Evolutionary conservation across 2,329 filamentous ascomycete species (phyloP), one percentile per base, ranked within the genome.

Genomic region (Trichoderma sp.): DNA sequence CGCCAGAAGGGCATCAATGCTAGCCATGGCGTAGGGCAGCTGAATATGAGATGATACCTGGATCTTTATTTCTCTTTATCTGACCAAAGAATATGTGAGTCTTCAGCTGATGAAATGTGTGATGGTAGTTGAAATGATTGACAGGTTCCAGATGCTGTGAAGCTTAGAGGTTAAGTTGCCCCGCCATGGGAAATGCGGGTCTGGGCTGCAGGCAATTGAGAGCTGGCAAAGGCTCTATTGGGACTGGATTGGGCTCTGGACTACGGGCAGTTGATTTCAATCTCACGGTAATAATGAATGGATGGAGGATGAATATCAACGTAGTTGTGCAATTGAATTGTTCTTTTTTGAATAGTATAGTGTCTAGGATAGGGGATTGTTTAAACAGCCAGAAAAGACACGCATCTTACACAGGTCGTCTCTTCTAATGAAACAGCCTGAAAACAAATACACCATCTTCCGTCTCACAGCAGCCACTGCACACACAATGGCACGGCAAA

Each of bases 1-100:
- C 28, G 76, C 71, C n/a, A 83, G 75, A 71, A 83, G 77, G 64
- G 73, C 76, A 63, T 83, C 80, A 72, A 83, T 82, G 58, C 77
- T 77, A 71, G 75, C 70, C 81, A 83, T 70, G 68, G 59, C 59
- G 11, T 15, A 30, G 43, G 32, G 32, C 7, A 28, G 47, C 43
- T 53, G 59, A 12, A 30, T 3, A 36, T 43, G 39, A 43, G 7
- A 43, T 20, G 15, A 7, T 13, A 3, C 3, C 43, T n/a, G 6
- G 17, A 0, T 26, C 5, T 30, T 8, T 26, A n/a, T n/a, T 36
- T n/a, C 9, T 1, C 15, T 1, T 26, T 4, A 15, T 17, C 17
- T 7, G 6, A 9, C 8, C 4, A 58, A 8, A 15, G 26, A 34
- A 32, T 43, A 43, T 23, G 32, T n/a, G 17, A 50, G 28, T 53